These are phyloP conservation scores for Acanthamoeba triangularis DNA, from an alignment of 208 protist species.

Conservation along the genomic window DNA sequence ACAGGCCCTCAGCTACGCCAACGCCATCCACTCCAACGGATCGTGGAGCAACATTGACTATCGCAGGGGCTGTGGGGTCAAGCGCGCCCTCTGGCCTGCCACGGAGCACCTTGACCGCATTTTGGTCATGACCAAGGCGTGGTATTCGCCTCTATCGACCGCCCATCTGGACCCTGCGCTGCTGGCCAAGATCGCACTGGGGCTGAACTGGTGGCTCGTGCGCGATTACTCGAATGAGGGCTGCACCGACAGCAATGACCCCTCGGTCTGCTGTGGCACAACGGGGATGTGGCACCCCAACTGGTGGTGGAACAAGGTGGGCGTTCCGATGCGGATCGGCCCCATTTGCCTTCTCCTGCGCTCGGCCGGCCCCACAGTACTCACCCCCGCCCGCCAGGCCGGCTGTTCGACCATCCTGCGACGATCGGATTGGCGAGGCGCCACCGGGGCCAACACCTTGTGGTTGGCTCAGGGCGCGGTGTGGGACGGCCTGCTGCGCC, in stretches of 20 bases:
- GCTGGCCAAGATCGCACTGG: background rate
- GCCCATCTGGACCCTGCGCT: background rate
- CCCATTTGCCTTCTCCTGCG: conserved; percentile 12
- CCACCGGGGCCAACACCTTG: background rate
- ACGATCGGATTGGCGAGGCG: background rate
- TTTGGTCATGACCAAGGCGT: background rate
- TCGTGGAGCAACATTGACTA: too few relatives aligned
- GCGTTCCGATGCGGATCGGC: background rate
- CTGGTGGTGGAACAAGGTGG: conserved; percentile 54
- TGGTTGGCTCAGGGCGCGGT: conserved; percentile 12
- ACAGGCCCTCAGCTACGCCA: too few relatives aligned
- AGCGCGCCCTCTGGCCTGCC: too few relatives aligned
- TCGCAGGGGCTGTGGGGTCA: too few relatives aligned
- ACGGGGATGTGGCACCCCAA: background rate
- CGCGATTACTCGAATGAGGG: conserved; percentile 29
- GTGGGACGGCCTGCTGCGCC: background rate
- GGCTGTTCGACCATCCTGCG: background rate
- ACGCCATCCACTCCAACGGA: too few relatives aligned
- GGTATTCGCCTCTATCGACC: background rate
- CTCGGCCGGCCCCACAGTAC: background rate
- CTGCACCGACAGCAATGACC: background rate
- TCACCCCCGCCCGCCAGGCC: background rate
- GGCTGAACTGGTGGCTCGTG: background rate
- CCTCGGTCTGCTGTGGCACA: too few relatives aligned
- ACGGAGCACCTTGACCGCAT: too few relatives aligned